Base-by-base conservation (phyloP, 2,329 filamentous ascomycete species). In the Ophiostoma perfectum region DNA sequence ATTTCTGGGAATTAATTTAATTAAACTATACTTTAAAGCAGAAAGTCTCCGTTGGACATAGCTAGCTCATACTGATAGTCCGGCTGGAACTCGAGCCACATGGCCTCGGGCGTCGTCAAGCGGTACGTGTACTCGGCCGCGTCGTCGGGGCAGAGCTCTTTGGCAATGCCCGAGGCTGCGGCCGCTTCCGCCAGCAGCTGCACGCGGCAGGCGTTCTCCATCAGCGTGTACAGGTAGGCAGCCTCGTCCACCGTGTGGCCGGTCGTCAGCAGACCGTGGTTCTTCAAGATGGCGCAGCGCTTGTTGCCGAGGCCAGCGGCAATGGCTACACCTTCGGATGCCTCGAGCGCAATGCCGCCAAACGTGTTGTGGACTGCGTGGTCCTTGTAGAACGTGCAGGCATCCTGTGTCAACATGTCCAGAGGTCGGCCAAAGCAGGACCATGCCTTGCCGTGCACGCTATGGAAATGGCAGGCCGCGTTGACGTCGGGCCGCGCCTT, bases 111-210 rank as follows among this genome's bases (percentile, higher is more conserved):
- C 12, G 45, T 49, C 16, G 45, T 49, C 45, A 49, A 49, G 14
- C 45, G 45, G 6, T 49, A 49, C 4, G 45, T 49, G 6, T 49
- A 49, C 45, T 49, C 45, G 45, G 45, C 45, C 4, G 45, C 45
- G 7, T 49, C 45, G 12, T 49, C 45, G 12, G 45, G 45, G 45
- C 45, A 49, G 5, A 49, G 45, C 45, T 49, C 45, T 7, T 49
- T 49, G 45, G 45, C 3, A 16, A 49, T 49, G 12, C 45, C 45
- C 12, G 45, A 49, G 5, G 45, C 45, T 7, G 45, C 45, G 16
- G 45, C 45, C 45, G 45, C 45, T 49, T 49, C 45, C n/a, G 45
- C 45, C 45, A 49, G 45, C 45, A 49, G 45, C 45, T 49, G 45
- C 11, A 49, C 45, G 12, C 45, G 45, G 14, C 45, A 49, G n/a